Conservation (phyloP, 495 filamentous ascomycete species). For the Cryomyces antarcticus region DNA sequence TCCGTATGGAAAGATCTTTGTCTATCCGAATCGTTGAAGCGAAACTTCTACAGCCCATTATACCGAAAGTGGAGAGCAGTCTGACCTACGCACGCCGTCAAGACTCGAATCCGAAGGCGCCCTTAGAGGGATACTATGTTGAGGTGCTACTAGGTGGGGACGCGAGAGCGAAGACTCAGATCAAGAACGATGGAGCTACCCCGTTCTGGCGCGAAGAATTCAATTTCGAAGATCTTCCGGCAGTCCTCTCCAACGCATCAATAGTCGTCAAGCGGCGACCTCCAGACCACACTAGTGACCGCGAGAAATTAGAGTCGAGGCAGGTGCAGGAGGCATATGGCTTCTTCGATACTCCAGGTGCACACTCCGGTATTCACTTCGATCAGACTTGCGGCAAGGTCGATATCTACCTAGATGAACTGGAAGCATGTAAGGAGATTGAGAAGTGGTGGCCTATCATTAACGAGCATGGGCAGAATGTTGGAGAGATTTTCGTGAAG, state of each 20-base stretch:
- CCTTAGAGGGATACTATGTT: slow-evolving; percentile 40
- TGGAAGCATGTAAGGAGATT: slow-evolving; percentile 55
- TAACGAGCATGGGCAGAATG: slow-evolving; percentile 45
- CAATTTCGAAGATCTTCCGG: slow-evolving; percentile 66
- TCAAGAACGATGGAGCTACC: slow-evolving; percentile 58
- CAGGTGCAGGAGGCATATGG: slow-evolving; percentile 12
- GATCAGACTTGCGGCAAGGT: slow-evolving; percentile 52
- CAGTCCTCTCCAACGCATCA: slow-evolving; percentile 57
- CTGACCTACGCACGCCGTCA: too few species aligned
- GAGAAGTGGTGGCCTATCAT: slow-evolving; percentile 83
- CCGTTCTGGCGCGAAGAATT: slow-evolving; percentile 95
- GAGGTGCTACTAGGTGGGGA: slow-evolving; percentile 89
- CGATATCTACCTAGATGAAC: slow-evolving; percentile 66
- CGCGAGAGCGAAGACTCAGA: slow-evolving; percentile 64
- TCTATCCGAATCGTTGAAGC: slow-evolving; percentile 40
- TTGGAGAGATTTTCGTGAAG: slow-evolving; percentile 78
- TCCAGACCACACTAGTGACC: slow-evolving; percentile 14
- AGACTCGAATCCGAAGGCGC: neutral
- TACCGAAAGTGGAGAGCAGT: neutral
- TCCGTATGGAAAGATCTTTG: slow-evolving; percentile 42
- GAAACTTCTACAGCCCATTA: slow-evolving; percentile 24
- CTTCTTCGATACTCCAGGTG: slow-evolving; percentile 13
- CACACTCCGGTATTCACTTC: slow-evolving; percentile 22
- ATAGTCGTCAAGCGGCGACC: slow-evolving; percentile 63
- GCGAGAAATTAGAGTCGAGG: slow-evolving; percentile 1